Conservation (phyloP, 257 asterid species). For the Lavandula angustifolia region DNA sequence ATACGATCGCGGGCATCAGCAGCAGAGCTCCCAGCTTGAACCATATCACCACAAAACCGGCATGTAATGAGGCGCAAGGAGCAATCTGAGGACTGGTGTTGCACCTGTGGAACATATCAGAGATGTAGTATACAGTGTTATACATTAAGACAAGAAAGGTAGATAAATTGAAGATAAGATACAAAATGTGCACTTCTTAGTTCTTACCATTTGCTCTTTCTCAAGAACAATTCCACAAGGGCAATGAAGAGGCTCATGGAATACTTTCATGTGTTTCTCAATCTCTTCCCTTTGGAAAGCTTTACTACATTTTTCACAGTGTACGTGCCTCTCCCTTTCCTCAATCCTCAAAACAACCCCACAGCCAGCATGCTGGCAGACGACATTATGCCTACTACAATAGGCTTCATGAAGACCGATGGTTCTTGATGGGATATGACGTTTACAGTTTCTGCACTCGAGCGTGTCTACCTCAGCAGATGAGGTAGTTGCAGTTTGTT, state of each 20-base stretch:
- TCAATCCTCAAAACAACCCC: conserved; percentile 82
- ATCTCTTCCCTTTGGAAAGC: conserved; percentile 85
- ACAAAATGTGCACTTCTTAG: not conserved
- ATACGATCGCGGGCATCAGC: conserved; percentile 81
- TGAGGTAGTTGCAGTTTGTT: conserved; percentile 48
- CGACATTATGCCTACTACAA: conserved; percentile 75
- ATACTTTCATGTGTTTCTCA: conserved; percentile 87
- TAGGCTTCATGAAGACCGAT: conserved; percentile 83
- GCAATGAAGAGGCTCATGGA: conserved; percentile 92
- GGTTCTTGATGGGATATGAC: conserved; percentile 70
- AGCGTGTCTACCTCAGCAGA: conserved; percentile 55
- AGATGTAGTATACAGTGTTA: no score
- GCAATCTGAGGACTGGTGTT: conserved; percentile 78
- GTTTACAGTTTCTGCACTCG: conserved; percentile 82
- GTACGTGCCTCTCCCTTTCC: conserved; percentile 76
- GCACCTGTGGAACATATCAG: conserved; percentile 65
- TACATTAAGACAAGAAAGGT: no score
- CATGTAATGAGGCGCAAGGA: conserved; percentile 78
- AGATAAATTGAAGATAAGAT: not conserved
- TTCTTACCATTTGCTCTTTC: conserved; percentile 85
- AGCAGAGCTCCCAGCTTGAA: conserved; percentile 79
- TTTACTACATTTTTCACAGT: conserved; percentile 79
- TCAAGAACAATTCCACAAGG: conserved; percentile 86
- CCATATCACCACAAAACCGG: conserved; percentile 97
- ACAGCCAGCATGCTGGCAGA: conserved; percentile 77